A percentile compares a stretch with the other conserved stretches of the same genome.
Evolutionary conservation across 768 basidiomycete species (phyloP).

Genomic region (Pleurotus djamor): DNA sequence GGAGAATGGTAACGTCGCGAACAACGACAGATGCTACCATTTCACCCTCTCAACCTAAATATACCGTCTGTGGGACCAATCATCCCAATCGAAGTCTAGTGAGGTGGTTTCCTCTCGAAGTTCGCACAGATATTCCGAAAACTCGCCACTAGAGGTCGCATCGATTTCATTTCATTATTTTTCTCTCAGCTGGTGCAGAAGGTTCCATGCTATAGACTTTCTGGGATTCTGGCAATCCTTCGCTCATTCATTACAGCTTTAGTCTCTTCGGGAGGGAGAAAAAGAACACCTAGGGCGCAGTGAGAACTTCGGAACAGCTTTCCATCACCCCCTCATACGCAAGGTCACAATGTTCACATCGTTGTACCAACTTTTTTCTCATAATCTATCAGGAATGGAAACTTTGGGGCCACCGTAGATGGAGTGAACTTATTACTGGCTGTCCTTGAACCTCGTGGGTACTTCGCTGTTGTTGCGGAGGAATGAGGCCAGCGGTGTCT

Average conservation of each 20-base stretch:
- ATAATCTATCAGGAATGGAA: constrained; percentile 7
- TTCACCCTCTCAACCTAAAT: neutral
- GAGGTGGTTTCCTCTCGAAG: neutral
- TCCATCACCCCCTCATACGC: constrained; percentile 3
- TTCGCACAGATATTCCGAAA: neutral
- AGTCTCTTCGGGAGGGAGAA: neutral
- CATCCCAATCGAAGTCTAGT: neutral
- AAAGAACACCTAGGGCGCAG: neutral
- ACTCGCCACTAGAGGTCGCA: neutral
- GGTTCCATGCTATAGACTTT: neutral
- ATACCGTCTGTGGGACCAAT: neutral
- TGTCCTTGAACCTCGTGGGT: constrained; percentile 21
- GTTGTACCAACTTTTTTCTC: neutral
- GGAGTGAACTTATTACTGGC: constrained; percentile 1
- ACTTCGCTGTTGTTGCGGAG: constrained; percentile 13
- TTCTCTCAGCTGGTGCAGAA: neutral
- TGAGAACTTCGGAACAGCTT: constrained; percentile 1
- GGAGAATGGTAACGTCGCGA: constrained; percentile 2
- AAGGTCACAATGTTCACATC: too few relatives aligned
- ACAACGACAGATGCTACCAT: neutral
- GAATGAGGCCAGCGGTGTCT: neutral
- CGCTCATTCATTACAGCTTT: too few relatives aligned
- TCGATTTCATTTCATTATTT: constrained; percentile 1
- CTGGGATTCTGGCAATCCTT: neutral
- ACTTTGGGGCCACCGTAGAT: neutral